Percentiles rank a stretch among this genome's conserved stretches.
Conservation (phyloP, 768 basidiomycete genomes). For the Agaricus sinodeliciosus region DNA sequence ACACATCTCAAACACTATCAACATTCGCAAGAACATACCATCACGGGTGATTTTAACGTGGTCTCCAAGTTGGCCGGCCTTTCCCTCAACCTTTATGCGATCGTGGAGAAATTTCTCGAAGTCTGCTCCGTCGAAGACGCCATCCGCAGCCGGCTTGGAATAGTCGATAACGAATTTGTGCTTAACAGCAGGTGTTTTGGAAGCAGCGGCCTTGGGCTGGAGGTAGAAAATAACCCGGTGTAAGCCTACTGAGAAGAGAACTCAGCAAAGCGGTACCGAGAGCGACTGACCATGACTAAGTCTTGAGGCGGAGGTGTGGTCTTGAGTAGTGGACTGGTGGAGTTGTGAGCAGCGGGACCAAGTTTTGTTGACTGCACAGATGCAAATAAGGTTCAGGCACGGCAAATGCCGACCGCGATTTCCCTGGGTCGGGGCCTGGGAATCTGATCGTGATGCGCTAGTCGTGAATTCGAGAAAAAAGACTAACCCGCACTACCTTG, state of each 20-base stretch:
- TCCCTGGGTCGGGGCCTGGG: too few relatives aligned
- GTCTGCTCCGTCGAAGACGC: slow-evolving; percentile 54
- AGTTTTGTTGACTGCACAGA: slow-evolving; percentile 49
- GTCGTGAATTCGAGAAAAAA: slow-evolving; percentile 8
- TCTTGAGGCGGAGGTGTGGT: slow-evolving; percentile 15
- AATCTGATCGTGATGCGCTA: too few relatives aligned
- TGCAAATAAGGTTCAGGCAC: slow-evolving; percentile 26
- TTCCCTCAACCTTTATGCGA: slow-evolving; percentile 89
- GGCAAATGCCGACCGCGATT: slow-evolving; percentile 12
- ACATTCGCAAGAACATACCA: slow-evolving; percentile 42
- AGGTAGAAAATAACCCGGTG: slow-evolving; percentile 22
- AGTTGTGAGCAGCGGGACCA: slow-evolving; percentile 11
- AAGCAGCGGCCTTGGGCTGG: slow-evolving; percentile 55
- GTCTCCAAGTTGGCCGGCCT: slow-evolving; percentile 89
- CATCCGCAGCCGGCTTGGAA: slow-evolving; percentile 62
- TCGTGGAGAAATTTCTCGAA: slow-evolving; percentile 89
- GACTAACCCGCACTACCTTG: slow-evolving; percentile 6
- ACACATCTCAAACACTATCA: not conserved
- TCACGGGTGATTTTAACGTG: slow-evolving; percentile 82
- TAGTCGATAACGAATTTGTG: slow-evolving; percentile 77
- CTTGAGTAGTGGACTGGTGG: slow-evolving; percentile 19
- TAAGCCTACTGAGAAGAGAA: slow-evolving; percentile 89
- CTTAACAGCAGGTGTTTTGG: slow-evolving; percentile 49
- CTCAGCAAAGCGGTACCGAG: slow-evolving; percentile 81
- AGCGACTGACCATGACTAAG: slow-evolving; percentile 63